Evolutionary conservation across 1,139 yeast species (phyloP), one percentile per base, ranked within the genome.

Genomic region (Pichia sp.): DNA sequence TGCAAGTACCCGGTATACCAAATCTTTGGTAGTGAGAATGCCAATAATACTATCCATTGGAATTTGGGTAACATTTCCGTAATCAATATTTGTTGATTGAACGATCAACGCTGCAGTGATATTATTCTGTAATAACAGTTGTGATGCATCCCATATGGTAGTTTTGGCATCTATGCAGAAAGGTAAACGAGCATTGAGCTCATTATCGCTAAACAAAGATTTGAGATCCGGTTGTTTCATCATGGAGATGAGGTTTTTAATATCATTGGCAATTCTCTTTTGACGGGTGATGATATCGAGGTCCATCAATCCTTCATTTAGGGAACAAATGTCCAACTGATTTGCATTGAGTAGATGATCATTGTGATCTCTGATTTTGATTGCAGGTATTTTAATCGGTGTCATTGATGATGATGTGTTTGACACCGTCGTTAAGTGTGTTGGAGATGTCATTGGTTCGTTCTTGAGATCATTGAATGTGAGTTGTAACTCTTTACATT

Each of bases 11-110:
- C 68, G 46, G 32, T 58, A 62, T 13, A 61, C 63, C 13, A 64
- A 53, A 46, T 64, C 69, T 41, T 64, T 64, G 28, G 64, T 62
- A 1, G 69, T 64, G 37, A 64, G 53, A 32, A 64, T 64, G 1
- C 69, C 69, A 38, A 64, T 62, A 2, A 63, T 55, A 28, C 55
- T 56, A 32, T 52, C 48, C 14, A 39, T 32, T 4, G 15, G 13
- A 6, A 28, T n/a, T 10, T 13, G 18, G 15, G 14, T 3, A 21
- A 10, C n/a, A 14, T 16, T 8, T 10, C 7, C 17, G 9, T n/a
- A 8, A 24, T 15, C 9, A 24, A 9, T 12, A 9, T 8, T 24
- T 24, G 15, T 12, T 10, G 40, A 25, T 4, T 44, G 34, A 11
- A 46, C 39, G 9, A 64, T 59, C 20, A 64, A 42, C 2, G 62